Conservation (phyloP, 1,139 yeast species). For the Hemisphaericaspora xylofermentans region DNA sequence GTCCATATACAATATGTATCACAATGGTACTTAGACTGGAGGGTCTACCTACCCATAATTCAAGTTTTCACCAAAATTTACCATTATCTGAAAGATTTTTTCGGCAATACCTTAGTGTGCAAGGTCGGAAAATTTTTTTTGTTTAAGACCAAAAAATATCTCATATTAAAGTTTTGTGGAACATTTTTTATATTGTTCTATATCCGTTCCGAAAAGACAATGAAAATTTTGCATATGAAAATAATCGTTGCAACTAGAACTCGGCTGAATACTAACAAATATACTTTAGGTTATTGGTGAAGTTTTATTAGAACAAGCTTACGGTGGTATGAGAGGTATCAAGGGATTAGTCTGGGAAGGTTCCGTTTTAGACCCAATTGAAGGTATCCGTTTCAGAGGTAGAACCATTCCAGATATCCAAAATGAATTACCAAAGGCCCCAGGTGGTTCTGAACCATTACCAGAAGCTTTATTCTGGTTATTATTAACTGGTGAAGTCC, state of each 20-base stretch:
- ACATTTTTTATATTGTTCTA: background rate
- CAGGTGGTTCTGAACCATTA: constrained; percentile 79
- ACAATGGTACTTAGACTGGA: too few species aligned
- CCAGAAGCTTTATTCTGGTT: constrained; percentile 96
- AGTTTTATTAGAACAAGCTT: constrained; percentile 91
- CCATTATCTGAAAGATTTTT: too few species aligned
- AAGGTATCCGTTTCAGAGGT: constrained; percentile 98
- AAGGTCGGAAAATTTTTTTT: background rate
- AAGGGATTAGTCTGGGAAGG: constrained; percentile 99
- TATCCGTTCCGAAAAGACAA: constrained; percentile 1
- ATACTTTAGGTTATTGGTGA: constrained; percentile 71
- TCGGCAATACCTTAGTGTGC: background rate
- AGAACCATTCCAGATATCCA: constrained; percentile 95
- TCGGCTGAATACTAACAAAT: constrained; percentile 13
- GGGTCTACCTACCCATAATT: too few species aligned
- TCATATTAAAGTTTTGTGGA: background rate
- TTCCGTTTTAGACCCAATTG: constrained; percentile 95
- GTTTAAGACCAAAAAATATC: background rate
- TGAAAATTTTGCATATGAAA: background rate
- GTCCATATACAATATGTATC: too few species aligned
- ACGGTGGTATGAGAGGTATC: constrained; percentile 99
- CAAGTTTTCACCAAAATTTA: too few species aligned
- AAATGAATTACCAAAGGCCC: constrained; percentile 88
- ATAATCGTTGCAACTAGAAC: background rate
- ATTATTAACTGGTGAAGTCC: constrained; percentile 86